Percentiles rank a stretch among this genome's conserved stretches.
phyloP scores from a whole-genome alignment of 2,329 filamentous ascomycete species.

The Clarireedia hainanense region DNA sequence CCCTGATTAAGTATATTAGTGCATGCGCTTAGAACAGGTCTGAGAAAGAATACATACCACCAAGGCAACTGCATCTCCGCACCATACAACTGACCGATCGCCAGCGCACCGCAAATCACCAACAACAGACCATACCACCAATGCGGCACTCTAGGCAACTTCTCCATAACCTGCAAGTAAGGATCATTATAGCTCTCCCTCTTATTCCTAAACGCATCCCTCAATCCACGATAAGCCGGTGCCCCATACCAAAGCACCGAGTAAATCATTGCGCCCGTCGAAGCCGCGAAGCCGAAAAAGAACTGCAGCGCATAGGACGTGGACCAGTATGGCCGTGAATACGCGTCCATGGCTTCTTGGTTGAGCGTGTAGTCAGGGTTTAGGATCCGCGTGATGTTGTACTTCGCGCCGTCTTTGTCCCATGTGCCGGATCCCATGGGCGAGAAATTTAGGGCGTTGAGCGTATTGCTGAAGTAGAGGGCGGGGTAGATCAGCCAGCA shows the following conservation, averaged over 20 bases:
- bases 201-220: background rate
- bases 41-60: slow-evolving; percentile 13
- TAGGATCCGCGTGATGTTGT: slow-evolving; percentile 58
- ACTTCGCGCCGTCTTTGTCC: slow-evolving; percentile 57
- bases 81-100: slow-evolving; percentile 35
- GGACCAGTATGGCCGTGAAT: slow-evolving; percentile 27
- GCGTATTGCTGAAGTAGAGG: slow-evolving; percentile 37
- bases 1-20: slow-evolving; percentile 1
- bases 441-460: slow-evolving; percentile 33
- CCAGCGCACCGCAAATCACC: slow-evolving; percentile 38
- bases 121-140: slow-evolving; percentile 50
- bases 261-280: slow-evolving; percentile 38
- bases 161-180: slow-evolving; percentile 36
- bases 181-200: slow-evolving; percentile 29
- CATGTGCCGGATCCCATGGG: slow-evolving; percentile 39
- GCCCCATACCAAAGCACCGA: slow-evolving; percentile 34
- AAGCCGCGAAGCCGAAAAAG: slow-evolving; percentile 36
- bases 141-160: slow-evolving; percentile 45
- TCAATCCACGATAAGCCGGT: slow-evolving; percentile 32
- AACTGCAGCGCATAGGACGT: slow-evolving; percentile 33
- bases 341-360: slow-evolving; percentile 19
- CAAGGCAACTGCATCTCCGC: slow-evolving; percentile 45
- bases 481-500: slow-evolving; percentile 30
- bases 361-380: slow-evolving; percentile 32
- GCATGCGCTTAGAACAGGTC: accelerated